Conservation (phyloP, 2,329 filamentous ascomycete species). For the Apiospora koreana region DNA sequence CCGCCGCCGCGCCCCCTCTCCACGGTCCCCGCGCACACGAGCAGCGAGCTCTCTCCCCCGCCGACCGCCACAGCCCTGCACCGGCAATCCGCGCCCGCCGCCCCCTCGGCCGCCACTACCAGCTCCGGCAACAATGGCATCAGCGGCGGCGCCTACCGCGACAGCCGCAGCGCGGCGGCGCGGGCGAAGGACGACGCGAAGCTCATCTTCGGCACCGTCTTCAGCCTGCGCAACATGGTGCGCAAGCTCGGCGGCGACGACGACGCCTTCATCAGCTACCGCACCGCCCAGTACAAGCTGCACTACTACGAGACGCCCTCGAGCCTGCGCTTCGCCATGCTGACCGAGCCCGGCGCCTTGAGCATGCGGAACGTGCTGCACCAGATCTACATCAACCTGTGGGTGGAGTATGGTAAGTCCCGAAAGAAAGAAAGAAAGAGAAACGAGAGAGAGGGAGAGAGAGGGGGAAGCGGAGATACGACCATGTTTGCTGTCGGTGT, state of each 20-base stretch:
- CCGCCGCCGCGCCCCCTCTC: constrained; percentile 7
- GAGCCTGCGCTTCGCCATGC: constrained; percentile 93
- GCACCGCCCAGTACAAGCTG: constrained; percentile 93
- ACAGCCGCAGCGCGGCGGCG: constrained; percentile 23
- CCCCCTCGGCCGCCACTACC: constrained; percentile 13
- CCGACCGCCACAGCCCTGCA: constrained; percentile 22
- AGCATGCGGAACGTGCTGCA: constrained; percentile 94
- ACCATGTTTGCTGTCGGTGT: too few relatives aligned
- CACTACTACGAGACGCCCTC: constrained; percentile 99
- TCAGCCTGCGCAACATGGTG: constrained; percentile 94
- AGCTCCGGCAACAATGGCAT: constrained; percentile 12
- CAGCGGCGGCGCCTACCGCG: constrained; percentile 24
- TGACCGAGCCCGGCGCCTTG: constrained; percentile 85
- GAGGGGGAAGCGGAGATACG: too few relatives aligned
- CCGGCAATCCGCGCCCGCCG: constrained; percentile 13
- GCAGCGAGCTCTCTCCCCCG: constrained; percentile 49
- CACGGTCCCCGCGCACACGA: constrained; percentile 34
- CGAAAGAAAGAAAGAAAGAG: too few relatives aligned
- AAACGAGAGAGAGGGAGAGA: too few relatives aligned
- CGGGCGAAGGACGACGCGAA: constrained; percentile 79
- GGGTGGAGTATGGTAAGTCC: constrained; percentile 84
- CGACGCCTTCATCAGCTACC: constrained; percentile 92
- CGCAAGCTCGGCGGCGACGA: constrained; percentile 92
- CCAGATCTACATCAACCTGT: constrained; percentile 98
- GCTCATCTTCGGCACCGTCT: constrained; percentile 95